Base-by-base conservation (phyloP, 106 monocot genomes). In the Acanthochlamys bracteata region DNA sequence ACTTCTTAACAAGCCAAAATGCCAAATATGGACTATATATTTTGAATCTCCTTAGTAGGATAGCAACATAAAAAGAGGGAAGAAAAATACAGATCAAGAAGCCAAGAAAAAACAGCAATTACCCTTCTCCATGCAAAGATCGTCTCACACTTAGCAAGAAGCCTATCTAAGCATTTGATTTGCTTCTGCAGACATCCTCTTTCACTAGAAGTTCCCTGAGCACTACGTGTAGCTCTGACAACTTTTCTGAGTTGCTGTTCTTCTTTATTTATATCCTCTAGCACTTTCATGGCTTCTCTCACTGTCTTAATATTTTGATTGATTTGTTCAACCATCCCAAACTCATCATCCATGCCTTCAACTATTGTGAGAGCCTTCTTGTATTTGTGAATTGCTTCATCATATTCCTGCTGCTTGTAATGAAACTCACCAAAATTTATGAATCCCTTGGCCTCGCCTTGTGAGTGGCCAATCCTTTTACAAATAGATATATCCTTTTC, bases 121-220 rank as follows among this genome's bases (percentile, higher is more conserved):
- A 98, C 96, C 67, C 81, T 98, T 68, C 69, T 71, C 96, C 96
- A 98, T 70, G 88, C 82, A 82, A 61, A 75, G 59, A 98, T 85
- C 20, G 59, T 71, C 51, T 75, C 46, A 21, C 78, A 73, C 41
- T 85, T 91, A 17, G 85, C 88, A 66, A 91, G 88, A 63, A 98
- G 55, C 27, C 69, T 24, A 69, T 98, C 91, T 26, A 98, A 73
- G 21, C 78, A 80, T 47, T 68, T 10, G 61, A 76, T 64, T 57
- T 83, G 88, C 65, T 88, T 85, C 24, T 85, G 69, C 17, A 98
- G 66, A 22, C 75, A 81, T 74, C 77, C 83, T 58, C 96, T 91
- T 69, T 91, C 91, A 22, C 60, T 78, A 61, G 85, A 55, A 59
- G 84, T 83, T 12, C 88, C 85, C 24, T 70, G 72, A 41, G 85